A percentile compares a stretch with the other conserved stretches of the same genome.
phyloP scores from a whole-genome alignment of 441 rosid species.

The Gossypium gossypioides region DNA sequence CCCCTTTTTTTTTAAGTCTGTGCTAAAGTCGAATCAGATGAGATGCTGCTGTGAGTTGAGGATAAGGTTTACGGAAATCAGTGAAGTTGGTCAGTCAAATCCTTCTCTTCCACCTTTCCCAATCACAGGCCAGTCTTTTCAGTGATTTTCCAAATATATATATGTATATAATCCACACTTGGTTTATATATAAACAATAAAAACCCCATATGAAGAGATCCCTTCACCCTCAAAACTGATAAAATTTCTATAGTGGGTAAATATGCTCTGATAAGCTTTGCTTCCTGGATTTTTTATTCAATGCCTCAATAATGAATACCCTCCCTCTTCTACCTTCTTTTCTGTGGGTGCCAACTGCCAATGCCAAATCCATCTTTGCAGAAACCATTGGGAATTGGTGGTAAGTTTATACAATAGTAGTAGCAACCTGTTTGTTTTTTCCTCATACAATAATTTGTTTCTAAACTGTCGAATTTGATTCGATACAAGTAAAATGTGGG shows the following conservation, averaged over 20 bases:
- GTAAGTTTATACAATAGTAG: not conserved
- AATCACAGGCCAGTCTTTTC: conserved; percentile 14
- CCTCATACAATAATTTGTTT: not conserved
- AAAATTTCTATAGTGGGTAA: conserved; percentile 1
- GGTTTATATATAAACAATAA: not conserved
- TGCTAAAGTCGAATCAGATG: conserved; percentile 20
- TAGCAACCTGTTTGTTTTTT: not conserved
- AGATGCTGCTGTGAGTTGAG: conserved; percentile 16
- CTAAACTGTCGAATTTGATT: not conserved
- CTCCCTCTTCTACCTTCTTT: not conserved
- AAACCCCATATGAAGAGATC: conserved; percentile 5
- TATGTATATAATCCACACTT: not conserved
- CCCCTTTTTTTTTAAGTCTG: too few relatives aligned
- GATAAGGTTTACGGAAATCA: conserved; percentile 44
- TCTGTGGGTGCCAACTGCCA: conserved; percentile 12
- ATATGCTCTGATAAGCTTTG: conserved; percentile 10
- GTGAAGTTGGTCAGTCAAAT: conserved; percentile 32
- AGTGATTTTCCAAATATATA: conserved; percentile 2
- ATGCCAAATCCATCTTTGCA: not conserved
- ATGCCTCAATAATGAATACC: conserved; percentile 4
- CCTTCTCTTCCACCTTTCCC: conserved; percentile 27
- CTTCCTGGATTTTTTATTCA: conserved; percentile 14
- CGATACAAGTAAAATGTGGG: not conserved
- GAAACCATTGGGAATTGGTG: conserved; percentile 2
- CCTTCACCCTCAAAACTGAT: not conserved